These are phyloP conservation scores for Gentiana macrophylla DNA, from an alignment of 257 asterid species.

Conservation along the genomic window DNA sequence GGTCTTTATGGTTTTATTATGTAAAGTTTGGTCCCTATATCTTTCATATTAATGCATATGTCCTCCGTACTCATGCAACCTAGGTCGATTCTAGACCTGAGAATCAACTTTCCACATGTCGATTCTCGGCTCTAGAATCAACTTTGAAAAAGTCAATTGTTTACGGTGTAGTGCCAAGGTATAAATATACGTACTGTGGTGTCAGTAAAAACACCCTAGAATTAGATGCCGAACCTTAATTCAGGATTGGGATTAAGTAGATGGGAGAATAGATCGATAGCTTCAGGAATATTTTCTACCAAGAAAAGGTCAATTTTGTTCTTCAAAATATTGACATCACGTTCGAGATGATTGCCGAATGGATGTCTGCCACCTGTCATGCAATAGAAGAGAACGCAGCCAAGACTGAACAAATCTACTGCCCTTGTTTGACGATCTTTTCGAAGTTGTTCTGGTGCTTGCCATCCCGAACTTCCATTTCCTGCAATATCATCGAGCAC, in stretches of 20 bases:
- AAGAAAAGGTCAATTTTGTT: constrained; percentile 62
- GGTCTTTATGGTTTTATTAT: no score
- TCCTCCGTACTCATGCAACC: no score
- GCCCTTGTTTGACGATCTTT: constrained; percentile 92
- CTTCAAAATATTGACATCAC: constrained; percentile 73
- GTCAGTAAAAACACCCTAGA: no score
- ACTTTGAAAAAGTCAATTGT: no score
- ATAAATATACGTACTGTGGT: no score
- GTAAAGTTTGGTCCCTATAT: no score
- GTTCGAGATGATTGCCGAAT: constrained; percentile 74
- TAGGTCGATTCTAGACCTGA: no score
- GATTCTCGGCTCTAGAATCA: no score
- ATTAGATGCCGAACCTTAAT: constrained; percentile 38
- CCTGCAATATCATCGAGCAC: constrained; percentile 30
- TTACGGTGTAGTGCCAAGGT: no score
- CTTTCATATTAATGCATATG: no score
- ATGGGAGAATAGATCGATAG: constrained; percentile 56
- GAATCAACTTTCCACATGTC: no score
- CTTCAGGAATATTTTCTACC: constrained; percentile 88
- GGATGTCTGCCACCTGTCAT: constrained; percentile 91
- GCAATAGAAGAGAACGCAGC: constrained; percentile 80
- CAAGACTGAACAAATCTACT: constrained; percentile 82
- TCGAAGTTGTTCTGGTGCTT: constrained; percentile 96
- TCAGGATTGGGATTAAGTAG: constrained; percentile 59
- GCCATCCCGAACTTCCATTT: constrained; percentile 98